A percentile compares a stretch with the other conserved stretches of the same genome.
These are phyloP conservation scores for Cicer pinnatifidum DNA, from an alignment of 306 rosid species.

Conservation along the genomic window DNA sequence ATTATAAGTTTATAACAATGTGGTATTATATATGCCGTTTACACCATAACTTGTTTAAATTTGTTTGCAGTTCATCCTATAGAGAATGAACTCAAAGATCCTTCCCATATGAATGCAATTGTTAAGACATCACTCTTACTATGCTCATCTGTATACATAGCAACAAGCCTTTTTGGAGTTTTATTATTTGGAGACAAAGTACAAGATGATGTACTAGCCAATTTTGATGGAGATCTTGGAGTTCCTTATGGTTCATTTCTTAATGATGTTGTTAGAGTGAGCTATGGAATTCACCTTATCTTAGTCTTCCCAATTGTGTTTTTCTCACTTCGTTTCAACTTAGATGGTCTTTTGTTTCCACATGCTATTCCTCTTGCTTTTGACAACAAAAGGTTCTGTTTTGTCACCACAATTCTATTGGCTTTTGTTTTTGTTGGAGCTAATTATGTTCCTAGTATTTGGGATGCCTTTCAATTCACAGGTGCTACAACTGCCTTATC, in stretches of 20 bases:
- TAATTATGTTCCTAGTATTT: constrained; percentile 73
- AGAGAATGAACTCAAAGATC: constrained; percentile 5
- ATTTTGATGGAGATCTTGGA: constrained; percentile 77
- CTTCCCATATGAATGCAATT: constrained; percentile 9
- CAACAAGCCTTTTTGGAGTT: constrained; percentile 7
- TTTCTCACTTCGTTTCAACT: constrained; percentile 74
- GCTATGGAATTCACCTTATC: constrained; percentile 80
- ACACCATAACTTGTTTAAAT: neutral
- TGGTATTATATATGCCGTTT: neutral
- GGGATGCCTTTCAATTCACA: constrained; percentile 87
- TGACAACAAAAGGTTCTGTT: constrained; percentile 62
- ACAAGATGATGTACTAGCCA: constrained; percentile 73
- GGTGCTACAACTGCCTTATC: constrained; percentile 76
- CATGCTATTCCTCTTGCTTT: constrained; percentile 60
- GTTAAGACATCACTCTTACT: constrained; percentile 6
- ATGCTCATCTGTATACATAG: neutral
- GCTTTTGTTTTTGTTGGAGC: constrained; percentile 68
- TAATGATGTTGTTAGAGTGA: constrained; percentile 68
- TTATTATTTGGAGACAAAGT: constrained; percentile 74
- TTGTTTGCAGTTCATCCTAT: constrained; percentile 8
- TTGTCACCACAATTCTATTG: constrained; percentile 60
- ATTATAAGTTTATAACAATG: neutral
- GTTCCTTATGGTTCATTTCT: constrained; percentile 69
- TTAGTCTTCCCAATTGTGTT: constrained; percentile 79
- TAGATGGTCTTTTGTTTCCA: constrained; percentile 73